These are phyloP conservation scores for Claviceps lovelessii DNA, from an alignment of 2,329 filamentous ascomycete species.

Conservation along the genomic window DNA sequence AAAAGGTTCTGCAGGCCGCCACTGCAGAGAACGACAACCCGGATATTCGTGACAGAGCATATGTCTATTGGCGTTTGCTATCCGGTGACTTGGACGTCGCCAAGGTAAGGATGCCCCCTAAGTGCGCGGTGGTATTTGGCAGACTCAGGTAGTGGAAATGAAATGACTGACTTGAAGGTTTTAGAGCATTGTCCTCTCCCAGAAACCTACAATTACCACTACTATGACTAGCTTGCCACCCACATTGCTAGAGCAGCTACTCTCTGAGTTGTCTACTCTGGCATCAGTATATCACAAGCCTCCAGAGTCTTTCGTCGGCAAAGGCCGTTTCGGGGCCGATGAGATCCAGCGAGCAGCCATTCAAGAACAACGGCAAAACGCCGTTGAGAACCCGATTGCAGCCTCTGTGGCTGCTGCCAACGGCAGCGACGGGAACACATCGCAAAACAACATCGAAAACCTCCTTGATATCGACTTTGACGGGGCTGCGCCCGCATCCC, in stretches of 20 bases:
- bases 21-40: conserved; percentile 95
- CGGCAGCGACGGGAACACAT: conserved; percentile 35
- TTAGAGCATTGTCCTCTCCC: conserved; percentile 75
- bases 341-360: conserved; percentile 91
- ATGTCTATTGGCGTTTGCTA: conserved; percentile 93
- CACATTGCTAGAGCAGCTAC: conserved; percentile 73
- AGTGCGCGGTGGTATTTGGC: no score
- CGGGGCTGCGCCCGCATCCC: conserved; percentile 77
- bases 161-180: not conserved
- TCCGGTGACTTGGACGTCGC: conserved; percentile 84
- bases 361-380: conserved; percentile 87
- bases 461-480: conserved; percentile 94
- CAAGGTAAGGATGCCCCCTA: conserved; percentile 41
- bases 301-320: conserved; percentile 92
- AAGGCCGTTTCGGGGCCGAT: conserved; percentile 85
- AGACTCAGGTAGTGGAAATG: not conserved
- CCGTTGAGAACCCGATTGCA: conserved; percentile 85
- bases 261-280: conserved; percentile 81
- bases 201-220: conserved; percentile 85
- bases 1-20: conserved; percentile 84
- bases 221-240: conserved; percentile 85
- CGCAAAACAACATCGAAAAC: conserved; percentile 79
- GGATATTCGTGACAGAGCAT: conserved; percentile 90
- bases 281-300: conserved; percentile 98
- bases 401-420: conserved; percentile 62